Percentiles rank a stretch among this genome's conserved stretches.
Evolutionary conservation across 257 asterid genomes (phyloP).

Genomic region (Solanum okadae): DNA sequence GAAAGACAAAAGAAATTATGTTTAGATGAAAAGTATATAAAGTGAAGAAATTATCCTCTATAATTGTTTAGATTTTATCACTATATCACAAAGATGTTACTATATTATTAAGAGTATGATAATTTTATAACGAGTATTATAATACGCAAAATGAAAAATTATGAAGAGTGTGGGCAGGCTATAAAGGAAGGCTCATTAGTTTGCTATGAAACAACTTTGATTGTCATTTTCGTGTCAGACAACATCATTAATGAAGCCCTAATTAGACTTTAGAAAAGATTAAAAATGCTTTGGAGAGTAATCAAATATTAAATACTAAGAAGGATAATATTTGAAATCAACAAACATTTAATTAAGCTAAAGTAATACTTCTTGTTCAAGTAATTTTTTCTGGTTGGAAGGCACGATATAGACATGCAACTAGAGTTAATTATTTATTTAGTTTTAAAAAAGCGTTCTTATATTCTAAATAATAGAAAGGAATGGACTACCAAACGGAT

Average conservation of each 20-base stretch:
- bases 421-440: not conserved
- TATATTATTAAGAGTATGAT: not conserved
- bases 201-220: not conserved
- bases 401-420: not conserved
- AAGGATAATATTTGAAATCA: not conserved
- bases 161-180: not conserved
- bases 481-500: not conserved
- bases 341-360: not conserved
- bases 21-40: not conserved
- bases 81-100: not conserved
- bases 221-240: not conserved
- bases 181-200: not conserved
- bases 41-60: not conserved
- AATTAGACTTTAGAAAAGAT: not conserved
- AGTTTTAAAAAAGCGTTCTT: not conserved
- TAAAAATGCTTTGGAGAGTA: not conserved
- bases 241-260: not conserved
- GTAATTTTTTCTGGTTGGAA: not conserved
- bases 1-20: not conserved
- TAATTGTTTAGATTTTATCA: not conserved
- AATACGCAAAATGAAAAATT: not conserved
- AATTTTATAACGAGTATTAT: not conserved
- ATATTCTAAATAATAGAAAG: not conserved
- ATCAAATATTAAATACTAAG: not conserved
- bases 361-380: not conserved